phyloP scores from a whole-genome alignment of 805 yeast species.

The Isabelozyma heimii region DNA sequence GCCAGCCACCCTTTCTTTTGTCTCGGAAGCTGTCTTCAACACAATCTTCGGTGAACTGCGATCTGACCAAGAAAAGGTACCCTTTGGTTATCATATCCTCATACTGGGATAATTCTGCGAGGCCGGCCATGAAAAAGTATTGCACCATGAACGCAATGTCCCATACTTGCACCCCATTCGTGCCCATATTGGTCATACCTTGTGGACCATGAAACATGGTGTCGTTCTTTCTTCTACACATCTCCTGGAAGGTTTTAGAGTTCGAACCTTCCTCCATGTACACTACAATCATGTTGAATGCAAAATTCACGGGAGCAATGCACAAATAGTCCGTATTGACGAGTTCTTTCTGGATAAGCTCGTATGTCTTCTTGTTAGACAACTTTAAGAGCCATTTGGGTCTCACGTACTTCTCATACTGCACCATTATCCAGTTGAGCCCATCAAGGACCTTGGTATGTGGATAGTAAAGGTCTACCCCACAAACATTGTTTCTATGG shows the following conservation, averaged over 20 bases:
- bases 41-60: conserved; percentile 84
- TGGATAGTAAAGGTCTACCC: conserved; percentile 91
- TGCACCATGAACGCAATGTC: conserved; percentile 91
- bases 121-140: conserved; percentile 73
- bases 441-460: conserved; percentile 67
- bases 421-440: conserved; percentile 56
- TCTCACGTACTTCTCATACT: conserved; percentile 69
- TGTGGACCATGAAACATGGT: conserved; percentile 80
- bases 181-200: conserved; percentile 93
- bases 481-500: conserved; percentile 83
- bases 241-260: conserved; percentile 56
- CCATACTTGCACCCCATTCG: conserved; percentile 98
- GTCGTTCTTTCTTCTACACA: conserved; percentile 65
- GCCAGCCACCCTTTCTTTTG: conserved; percentile 87
- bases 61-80: conserved; percentile 68
- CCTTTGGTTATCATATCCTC: conserved; percentile 61
- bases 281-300: conserved; percentile 74
- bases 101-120: conserved; percentile 68
- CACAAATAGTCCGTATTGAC: conserved; percentile 76
- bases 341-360: conserved; percentile 69
- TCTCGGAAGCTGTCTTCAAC: conserved; percentile 80
- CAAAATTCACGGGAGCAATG: conserved; percentile 93
- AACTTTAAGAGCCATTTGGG: conserved; percentile 67
- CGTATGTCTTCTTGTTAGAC: conserved; percentile 54
- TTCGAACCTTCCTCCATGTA: conserved; percentile 67